Base-by-base conservation (phyloP, 257 asterid species). In the Petunia axillaris region DNA sequence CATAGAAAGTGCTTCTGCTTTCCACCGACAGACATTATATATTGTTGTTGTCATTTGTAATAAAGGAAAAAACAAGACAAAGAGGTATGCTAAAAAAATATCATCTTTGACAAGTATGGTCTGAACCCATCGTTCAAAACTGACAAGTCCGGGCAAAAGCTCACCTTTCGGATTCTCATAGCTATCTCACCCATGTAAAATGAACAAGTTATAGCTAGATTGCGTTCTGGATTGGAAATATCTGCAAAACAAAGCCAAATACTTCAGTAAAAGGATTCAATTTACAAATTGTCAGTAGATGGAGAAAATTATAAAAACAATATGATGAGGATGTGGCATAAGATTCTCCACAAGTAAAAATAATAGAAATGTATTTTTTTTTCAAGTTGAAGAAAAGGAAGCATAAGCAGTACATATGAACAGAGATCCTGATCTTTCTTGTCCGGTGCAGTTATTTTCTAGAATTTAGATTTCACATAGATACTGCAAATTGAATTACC, bases 171-270 rank as follows among this genome's bases (percentile, higher is more conserved):
- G 87, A 96, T 89, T 84, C 98, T 89, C 95, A 94, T 89, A 79
- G 98, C 93, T 83, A 91, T 86, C 83, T 96, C 99, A 13, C 99
- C 99, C 94, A 94, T 88, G 84, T 89, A 89, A 84, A 88, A 96
- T 38, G 99, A 92, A 89, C 97, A 90, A 65, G 85, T 83, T 84
- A 87, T 73, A 39, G 91, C 83, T 87, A 96, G 86, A 87, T 96
- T 96, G 89, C 98, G 83, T 75, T 96, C 99, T 60, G 99, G 98
- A 86, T 96, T 92, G 43, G 88, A 88, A 87, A 86, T 84, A 83
- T 89, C 98, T 92, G 97, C 68, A 84, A 86, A 67, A 87, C 60
- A 60, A 82, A 15, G 25, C 60, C 44, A 62, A 48, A 25, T 48
- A 65, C 40, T 54, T 2, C 63, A 46, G 44, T 11, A 7, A 71